phyloP scores from a whole-genome alignment of 495 filamentous ascomycete species.

The Penicillium diatomitis region DNA sequence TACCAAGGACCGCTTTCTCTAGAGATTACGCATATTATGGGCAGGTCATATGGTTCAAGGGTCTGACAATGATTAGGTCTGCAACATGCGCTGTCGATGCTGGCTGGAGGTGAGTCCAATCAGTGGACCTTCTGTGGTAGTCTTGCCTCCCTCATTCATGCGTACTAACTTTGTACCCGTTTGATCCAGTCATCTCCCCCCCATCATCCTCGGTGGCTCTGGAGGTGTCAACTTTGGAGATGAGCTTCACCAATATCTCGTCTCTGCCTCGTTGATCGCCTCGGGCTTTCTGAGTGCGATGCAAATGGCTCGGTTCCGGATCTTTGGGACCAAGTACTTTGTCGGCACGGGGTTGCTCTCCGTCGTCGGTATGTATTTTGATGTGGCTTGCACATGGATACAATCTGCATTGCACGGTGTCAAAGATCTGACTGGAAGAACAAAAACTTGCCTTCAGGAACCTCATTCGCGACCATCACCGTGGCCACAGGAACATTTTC shows the following conservation, averaged over 20 bases:
- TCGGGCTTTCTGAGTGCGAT: constrained; percentile 70
- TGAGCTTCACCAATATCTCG: constrained; percentile 65
- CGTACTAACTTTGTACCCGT: background rate
- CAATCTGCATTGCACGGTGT: too few species aligned
- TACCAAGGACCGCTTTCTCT: background rate
- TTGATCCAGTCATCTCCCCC: constrained; percentile 55
- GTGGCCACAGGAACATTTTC: constrained; percentile 66
- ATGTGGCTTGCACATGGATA: background rate
- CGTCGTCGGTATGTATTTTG: constrained; percentile 56
- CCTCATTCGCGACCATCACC: constrained; percentile 77
- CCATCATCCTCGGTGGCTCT: constrained; percentile 66
- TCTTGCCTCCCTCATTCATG: too few species aligned
- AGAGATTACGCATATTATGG: background rate
- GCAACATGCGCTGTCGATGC: constrained; percentile 61
- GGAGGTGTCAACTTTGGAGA: constrained; percentile 55
- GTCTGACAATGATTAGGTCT: constrained; percentile 32
- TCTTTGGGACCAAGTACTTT: constrained; percentile 72
- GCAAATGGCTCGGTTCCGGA: constrained; percentile 80
- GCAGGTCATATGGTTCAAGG: too few species aligned
- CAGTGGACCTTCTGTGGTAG: too few species aligned
- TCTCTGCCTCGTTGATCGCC: constrained; percentile 83
- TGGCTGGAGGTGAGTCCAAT: constrained; percentile 43
- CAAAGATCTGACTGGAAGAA: background rate
- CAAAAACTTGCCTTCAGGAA: constrained; percentile 7
- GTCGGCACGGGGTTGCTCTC: constrained; percentile 83